A percentile compares a stretch with the other conserved stretches of the same genome.
Conservation (phyloP, 108 stramenopile species). For the Fistulifera pelliculosa region DNA sequence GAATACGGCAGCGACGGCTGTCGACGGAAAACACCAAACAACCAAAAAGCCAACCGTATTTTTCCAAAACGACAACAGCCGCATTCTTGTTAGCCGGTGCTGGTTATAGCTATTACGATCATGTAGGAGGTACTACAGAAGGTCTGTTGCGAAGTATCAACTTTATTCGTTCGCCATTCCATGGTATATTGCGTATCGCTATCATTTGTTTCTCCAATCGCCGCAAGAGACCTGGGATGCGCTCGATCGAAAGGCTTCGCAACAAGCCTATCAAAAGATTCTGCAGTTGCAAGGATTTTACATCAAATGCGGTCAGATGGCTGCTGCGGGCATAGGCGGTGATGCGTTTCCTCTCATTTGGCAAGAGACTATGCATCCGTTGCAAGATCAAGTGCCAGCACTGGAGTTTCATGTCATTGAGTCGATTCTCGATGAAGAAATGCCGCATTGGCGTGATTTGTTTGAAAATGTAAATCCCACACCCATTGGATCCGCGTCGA, state of each 20-base stretch:
- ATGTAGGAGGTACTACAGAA: constrained; percentile 5
- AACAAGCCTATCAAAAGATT: constrained; percentile 55
- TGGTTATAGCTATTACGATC: too few species aligned
- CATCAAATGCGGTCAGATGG: constrained; percentile 77
- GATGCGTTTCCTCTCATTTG: constrained; percentile 77
- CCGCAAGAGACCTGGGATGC: constrained; percentile 59
- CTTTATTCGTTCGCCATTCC: constrained; percentile 61
- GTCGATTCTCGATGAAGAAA: constrained; percentile 51
- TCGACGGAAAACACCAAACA: too few species aligned
- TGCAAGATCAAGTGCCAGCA: constrained; percentile 73
- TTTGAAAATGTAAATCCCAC: constrained; percentile 55
- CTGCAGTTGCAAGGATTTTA: constrained; percentile 78
- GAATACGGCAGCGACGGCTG: too few species aligned
- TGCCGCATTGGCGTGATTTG: constrained; percentile 13
- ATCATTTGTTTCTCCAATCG: constrained; percentile 40
- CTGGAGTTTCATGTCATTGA: constrained; percentile 50
- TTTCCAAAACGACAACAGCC: too few species aligned
- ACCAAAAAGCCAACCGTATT: too few species aligned
- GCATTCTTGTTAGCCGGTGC: too few species aligned
- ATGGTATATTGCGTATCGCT: constrained; percentile 51
- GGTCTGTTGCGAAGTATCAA: constrained; percentile 34
- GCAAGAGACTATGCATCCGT: constrained; percentile 73
- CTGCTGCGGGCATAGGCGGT: constrained; percentile 73
- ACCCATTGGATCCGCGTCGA: constrained; percentile 78
- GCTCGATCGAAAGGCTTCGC: constrained; percentile 47